phyloP scores from a whole-genome alignment of 192 early-diverging fungal species.

The Umbelopsis vinacea region DNA sequence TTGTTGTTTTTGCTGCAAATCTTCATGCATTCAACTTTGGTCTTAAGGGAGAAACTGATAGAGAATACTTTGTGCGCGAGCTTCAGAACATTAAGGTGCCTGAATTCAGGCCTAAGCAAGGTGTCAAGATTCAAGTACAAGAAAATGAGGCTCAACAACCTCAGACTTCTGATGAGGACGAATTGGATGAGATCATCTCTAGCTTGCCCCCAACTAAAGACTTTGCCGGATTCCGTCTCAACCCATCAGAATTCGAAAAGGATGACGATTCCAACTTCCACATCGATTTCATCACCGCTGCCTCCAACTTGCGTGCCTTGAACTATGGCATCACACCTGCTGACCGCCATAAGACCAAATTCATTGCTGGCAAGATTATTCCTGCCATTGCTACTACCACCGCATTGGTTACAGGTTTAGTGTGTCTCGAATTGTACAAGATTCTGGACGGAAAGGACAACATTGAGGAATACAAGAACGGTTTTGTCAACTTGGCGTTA shows the following conservation, averaged over 20 bases:
- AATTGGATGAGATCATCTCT: slow-evolving; percentile 67
- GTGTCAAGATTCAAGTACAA: slow-evolving; percentile 95
- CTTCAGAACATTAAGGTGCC: slow-evolving; percentile 72
- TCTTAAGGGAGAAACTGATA: slow-evolving; percentile 80
- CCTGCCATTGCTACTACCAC: slow-evolving; percentile 96
- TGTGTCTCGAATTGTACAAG: slow-evolving; percentile 98
- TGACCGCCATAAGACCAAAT: slow-evolving; percentile 84
- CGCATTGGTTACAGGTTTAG: slow-evolving; percentile 93
- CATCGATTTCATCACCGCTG: slow-evolving; percentile 98
- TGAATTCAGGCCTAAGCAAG: slow-evolving; percentile 84
- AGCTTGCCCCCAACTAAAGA: slow-evolving; percentile 78
- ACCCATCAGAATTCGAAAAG: slow-evolving; percentile 96
- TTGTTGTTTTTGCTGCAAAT: slow-evolving; percentile 90
- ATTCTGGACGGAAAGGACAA: slow-evolving; percentile 69
- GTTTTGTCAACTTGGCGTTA: slow-evolving; percentile 96
- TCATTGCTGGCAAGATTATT: slow-evolving; percentile 90
- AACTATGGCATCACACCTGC: slow-evolving; percentile 80
- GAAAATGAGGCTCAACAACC: slow-evolving; percentile 78
- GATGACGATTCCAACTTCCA: slow-evolving; percentile 99
- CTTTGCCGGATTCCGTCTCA: slow-evolving; percentile 84
- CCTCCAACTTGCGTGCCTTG: slow-evolving; percentile 90
- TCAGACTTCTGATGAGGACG: slow-evolving; percentile 48
- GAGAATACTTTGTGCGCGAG: slow-evolving; percentile 65
- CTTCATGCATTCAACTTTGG: slow-evolving; percentile 97
- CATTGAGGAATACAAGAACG: slow-evolving; percentile 98